Base-by-base conservation (phyloP, 768 basidiomycete species). In the Macrolepiota fuliginosa region DNA sequence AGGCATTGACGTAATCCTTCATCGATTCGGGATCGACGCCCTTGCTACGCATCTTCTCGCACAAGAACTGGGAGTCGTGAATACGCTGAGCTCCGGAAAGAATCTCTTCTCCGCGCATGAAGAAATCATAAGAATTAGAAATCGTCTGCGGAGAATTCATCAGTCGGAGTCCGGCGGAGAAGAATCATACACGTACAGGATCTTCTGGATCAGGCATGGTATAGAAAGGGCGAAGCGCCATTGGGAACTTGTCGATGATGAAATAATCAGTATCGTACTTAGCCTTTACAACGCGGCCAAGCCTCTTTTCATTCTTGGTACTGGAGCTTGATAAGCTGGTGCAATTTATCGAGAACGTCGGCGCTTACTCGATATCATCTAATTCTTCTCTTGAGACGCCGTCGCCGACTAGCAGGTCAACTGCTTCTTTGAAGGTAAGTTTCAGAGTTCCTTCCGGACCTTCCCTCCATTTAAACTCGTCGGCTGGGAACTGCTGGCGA, bases 101-200 rank as follows among this genome's bases (percentile, higher is more conserved):
- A 70, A 99, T 98, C 75, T 99, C 97, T 76, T 99, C 95, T 11
- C 97, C 97, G 35, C 97, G 87, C 96, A 99, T 98, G 84, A 99
- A 98, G 79, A 99, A 98, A 77, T 99, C 97, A 75, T 98, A 99
- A 24, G 97, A 98, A 76, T 98, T 98, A 54, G 97, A 98, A 42
- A 97, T 80, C 7, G 86, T 87, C 90, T 96, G 68, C 32, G 63
- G 22, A 63, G 66, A 57, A 40, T 61, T 61, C 63, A 22, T 35
- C 36, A 46, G 35, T 42, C 36, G 64, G 51, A 47, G 51, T 55
- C 17, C 42, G 42, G 42, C 7, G 42, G n/a, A 22, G 63, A 55
- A 63, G 17, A n/a, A 56, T 25, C 19, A 29, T 62, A 57, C 29
- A 76, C 88, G 67, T 67, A 94, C 93, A 6, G 92, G 88, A 75